These are phyloP conservation scores for Silene coronaria DNA, from an alignment of 179 eudicot species.

Conservation along the genomic window DNA sequence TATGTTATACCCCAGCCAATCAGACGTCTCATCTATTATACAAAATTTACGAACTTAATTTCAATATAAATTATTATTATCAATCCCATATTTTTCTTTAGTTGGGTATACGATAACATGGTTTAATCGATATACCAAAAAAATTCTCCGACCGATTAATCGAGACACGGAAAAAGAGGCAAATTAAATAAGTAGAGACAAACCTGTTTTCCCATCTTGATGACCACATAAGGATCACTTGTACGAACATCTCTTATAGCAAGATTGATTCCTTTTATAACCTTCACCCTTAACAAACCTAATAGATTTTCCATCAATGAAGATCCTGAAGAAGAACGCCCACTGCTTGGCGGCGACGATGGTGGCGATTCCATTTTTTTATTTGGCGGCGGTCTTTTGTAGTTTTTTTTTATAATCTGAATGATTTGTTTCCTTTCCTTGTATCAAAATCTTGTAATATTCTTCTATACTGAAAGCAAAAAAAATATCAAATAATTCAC, in stretches of 20 bases:
- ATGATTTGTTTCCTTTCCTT: neutral
- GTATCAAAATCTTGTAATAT: neutral
- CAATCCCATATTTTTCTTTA: too few relatives aligned
- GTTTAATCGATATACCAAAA: too few relatives aligned
- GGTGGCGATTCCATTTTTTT: slow-evolving; percentile 22
- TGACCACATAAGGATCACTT: slow-evolving; percentile 58
- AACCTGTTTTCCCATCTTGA: slow-evolving; percentile 57
- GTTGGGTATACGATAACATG: too few relatives aligned
- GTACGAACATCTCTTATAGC: slow-evolving; percentile 51
- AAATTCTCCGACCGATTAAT: too few relatives aligned
- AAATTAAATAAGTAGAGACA: neutral
- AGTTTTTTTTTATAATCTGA: neutral
- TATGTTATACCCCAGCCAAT: too few relatives aligned
- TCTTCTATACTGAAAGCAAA: neutral
- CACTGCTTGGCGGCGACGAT: slow-evolving; percentile 11
- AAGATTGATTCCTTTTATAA: slow-evolving; percentile 48
- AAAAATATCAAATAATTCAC: neutral
- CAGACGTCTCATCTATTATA: too few relatives aligned
- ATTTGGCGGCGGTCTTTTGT: neutral
- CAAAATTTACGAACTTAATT: too few relatives aligned
- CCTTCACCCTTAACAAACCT: slow-evolving; percentile 50
- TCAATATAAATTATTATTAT: too few relatives aligned
- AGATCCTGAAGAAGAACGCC: slow-evolving; percentile 15
- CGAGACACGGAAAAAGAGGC: too few relatives aligned
- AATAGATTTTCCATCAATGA: slow-evolving; percentile 40